Evolutionary conservation across 1,284 basidiomycete species (phyloP).

Genomic region (Sporisorium iseilematis-ciliati): DNA sequence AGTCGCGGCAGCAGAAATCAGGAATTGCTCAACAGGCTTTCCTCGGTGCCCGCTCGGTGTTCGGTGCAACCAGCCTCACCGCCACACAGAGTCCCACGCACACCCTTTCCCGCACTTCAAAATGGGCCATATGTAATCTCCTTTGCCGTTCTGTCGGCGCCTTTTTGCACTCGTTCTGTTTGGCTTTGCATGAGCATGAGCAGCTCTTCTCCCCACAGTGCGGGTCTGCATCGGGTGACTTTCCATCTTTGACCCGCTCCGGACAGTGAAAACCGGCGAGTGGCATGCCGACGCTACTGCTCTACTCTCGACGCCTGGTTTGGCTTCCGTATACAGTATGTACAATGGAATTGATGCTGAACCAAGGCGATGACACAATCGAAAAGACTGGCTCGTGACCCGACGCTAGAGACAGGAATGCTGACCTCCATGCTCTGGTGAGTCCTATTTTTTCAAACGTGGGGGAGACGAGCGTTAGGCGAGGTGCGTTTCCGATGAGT

Average conservation of each 20-base stretch:
- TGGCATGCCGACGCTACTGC: not conserved
- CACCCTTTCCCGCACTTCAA: not conserved
- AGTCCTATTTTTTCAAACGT: not conserved
- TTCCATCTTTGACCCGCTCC: not conserved
- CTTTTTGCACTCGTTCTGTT: not conserved
- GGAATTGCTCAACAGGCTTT: not conserved
- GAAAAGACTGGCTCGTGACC: not conserved
- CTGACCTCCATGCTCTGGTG: not conserved
- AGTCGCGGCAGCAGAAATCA: slow-evolving; percentile 1
- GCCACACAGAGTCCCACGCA: not conserved
- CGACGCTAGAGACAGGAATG: slow-evolving; percentile 2
- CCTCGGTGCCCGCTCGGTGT: slow-evolving; percentile 30
- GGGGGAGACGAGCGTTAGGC: not conserved
- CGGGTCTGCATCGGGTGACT: not conserved
- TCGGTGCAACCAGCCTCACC: slow-evolving; percentile 6
- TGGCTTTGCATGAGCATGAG: too few relatives aligned
- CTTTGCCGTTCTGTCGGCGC: not conserved
- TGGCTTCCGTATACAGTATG: not conserved
- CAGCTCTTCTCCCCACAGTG: slow-evolving; percentile 1
- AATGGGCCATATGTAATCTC: not conserved
- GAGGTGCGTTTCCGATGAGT: slow-evolving; percentile 1
- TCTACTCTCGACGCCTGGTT: too few relatives aligned
- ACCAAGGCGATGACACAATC: not conserved
- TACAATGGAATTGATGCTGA: not conserved
- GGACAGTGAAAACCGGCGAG: not conserved